Evolutionary conservation across 768 basidiomycete genomes (phyloP).

Genomic region (Suillus plorans): DNA sequence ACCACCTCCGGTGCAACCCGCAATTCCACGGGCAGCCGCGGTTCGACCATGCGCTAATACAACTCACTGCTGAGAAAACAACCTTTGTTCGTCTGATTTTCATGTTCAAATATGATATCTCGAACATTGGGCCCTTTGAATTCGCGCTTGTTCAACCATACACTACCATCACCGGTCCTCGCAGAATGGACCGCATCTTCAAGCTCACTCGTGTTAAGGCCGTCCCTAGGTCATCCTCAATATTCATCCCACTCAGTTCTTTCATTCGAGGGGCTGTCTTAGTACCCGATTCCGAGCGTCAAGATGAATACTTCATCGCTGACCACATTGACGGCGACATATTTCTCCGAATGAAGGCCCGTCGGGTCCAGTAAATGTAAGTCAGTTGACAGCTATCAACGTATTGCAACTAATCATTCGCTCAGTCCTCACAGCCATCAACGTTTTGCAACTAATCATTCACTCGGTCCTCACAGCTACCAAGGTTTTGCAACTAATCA

Average conservation of each 20-base stretch:
- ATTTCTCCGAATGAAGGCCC: constrained; percentile 14
- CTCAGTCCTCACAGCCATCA: no score
- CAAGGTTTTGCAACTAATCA: no score
- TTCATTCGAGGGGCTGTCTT: constrained; percentile 31
- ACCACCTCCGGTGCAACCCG: constrained; percentile 30
- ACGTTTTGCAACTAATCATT: no score
- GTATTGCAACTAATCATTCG: no score
- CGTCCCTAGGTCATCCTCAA: constrained; percentile 3
- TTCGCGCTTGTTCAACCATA: constrained; percentile 11
- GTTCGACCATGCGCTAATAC: constrained; percentile 22
- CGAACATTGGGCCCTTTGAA: neutral
- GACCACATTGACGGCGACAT: constrained; percentile 33
- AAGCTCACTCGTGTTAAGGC: constrained; percentile 6
- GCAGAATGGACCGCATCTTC: neutral
- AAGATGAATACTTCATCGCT: constrained; percentile 25
- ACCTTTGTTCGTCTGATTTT: constrained; percentile 4
- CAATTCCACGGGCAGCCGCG: constrained; percentile 25
- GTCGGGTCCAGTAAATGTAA: neutral
- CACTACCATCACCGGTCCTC: neutral
- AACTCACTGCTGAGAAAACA: neutral
- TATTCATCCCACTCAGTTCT: constrained; percentile 28
- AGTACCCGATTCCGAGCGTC: constrained; percentile 16
- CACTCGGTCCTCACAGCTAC: no score
- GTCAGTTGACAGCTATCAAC: no score
- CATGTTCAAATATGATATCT: constrained; percentile 4